phyloP scores from a whole-genome alignment of 768 basidiomycete genomes.

The Phlebiopsis flavidoalba region DNA sequence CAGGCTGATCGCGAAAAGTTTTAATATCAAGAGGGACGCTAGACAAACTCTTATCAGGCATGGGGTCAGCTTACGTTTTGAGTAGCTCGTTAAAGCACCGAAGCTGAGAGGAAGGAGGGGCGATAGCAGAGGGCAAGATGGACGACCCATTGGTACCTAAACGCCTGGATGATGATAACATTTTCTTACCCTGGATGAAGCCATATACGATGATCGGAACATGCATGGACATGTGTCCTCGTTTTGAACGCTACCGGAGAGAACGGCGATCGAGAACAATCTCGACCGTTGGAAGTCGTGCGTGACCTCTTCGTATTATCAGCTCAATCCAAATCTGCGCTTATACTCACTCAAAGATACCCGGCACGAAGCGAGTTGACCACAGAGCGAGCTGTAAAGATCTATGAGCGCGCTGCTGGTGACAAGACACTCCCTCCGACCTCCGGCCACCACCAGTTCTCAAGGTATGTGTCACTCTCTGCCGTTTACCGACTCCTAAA shows the following conservation, averaged over 20 bases:
- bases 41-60: not conserved
- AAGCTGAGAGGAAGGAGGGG: conserved; percentile 63
- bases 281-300: conserved; percentile 84
- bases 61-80: conserved; percentile 16
- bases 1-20: conserved; percentile 64
- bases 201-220: conserved; percentile 92
- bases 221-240: conserved; percentile 91
- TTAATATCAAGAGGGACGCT: conserved; percentile 67
- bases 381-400: conserved; percentile 87
- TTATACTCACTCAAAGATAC: conserved; percentile 55
- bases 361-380: conserved; percentile 81
- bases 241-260: conserved; percentile 87
- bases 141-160: conserved; percentile 79
- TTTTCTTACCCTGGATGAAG: too few relatives aligned
- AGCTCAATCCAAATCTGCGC: conserved; percentile 11
- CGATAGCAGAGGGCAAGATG: conserved; percentile 83
- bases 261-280: conserved; percentile 87
- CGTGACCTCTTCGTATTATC: conserved; percentile 23
- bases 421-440: conserved; percentile 92
- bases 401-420: conserved; percentile 91
- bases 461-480: conserved; percentile 41
- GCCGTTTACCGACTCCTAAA: not conserved
- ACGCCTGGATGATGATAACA: too few relatives aligned
- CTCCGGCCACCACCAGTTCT: conserved; percentile 83
- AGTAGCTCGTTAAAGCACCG: conserved; percentile 61